These are phyloP conservation scores for Catenaria anguillulae DNA, from an alignment of 371 early-diverging fungal genomes.

Conservation along the genomic window DNA sequence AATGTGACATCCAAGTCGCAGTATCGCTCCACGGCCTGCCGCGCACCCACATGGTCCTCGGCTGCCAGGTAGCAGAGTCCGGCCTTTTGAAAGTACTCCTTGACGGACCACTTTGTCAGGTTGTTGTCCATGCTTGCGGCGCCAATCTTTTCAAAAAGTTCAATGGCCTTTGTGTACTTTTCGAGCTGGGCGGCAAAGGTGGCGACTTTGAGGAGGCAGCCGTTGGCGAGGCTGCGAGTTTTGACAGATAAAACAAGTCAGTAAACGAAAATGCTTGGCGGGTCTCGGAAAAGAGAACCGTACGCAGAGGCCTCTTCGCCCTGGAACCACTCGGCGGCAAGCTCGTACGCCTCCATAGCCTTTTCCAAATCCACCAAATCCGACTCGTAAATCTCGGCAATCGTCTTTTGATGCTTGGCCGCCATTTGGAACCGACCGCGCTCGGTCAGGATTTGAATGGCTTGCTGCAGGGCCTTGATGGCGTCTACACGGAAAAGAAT, in stretches of 20 bases:
- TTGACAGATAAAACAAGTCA: no score
- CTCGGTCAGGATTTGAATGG: conserved; percentile 61
- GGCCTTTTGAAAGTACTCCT: conserved; percentile 88
- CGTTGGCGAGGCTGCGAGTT: conserved; percentile 71
- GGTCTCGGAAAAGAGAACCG: conserved; percentile 14
- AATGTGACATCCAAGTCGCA: conserved; percentile 71
- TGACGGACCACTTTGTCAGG: conserved; percentile 82
- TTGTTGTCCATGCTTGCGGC: conserved; percentile 64
- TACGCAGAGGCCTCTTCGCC: conserved; percentile 79
- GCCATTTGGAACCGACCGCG: conserved; percentile 78
- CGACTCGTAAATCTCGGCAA: conserved; percentile 82
- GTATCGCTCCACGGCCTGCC: conserved; percentile 60
- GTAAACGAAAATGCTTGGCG: no score
- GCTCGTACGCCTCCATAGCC: conserved; percentile 72
- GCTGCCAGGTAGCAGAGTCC: conserved; percentile 70
- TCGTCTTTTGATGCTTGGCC: conserved; percentile 80
- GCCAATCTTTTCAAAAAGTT: conserved; percentile 73
- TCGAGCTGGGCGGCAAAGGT: conserved; percentile 79
- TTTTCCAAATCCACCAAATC: conserved; percentile 65
- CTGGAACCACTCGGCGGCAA: conserved; percentile 77
- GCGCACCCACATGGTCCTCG: conserved; percentile 55
- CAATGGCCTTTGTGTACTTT: conserved; percentile 69
- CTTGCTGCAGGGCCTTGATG: conserved; percentile 48
- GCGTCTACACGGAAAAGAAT: conserved; percentile 58
- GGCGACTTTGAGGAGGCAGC: conserved; percentile 78